Percentiles rank a stretch among this genome's conserved stretches.
These are phyloP conservation scores for Fusarium chuoi DNA, from an alignment of 2,329 filamentous ascomycete genomes.

Conservation along the genomic window DNA sequence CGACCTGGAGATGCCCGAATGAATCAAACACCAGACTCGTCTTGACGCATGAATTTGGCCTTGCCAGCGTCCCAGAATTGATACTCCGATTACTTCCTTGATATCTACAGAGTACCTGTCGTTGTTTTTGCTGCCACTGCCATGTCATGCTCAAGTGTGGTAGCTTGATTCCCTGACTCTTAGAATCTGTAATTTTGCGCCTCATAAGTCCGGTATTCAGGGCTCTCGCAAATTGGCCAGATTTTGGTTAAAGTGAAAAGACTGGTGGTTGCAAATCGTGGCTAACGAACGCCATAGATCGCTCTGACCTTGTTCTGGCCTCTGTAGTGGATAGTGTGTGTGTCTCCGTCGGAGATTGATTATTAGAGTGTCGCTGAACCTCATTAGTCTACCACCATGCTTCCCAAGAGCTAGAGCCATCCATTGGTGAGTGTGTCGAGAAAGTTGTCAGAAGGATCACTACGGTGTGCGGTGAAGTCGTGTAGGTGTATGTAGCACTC, in stretches of 20 bases:
- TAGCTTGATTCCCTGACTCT: constrained; percentile 13
- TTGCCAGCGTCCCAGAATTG: not conserved
- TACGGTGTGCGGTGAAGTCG: not conserved
- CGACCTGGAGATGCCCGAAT: constrained; percentile 29
- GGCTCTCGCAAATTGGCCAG: constrained; percentile 2
- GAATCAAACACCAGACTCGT: constrained; percentile 3
- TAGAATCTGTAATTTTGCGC: constrained; percentile 8
- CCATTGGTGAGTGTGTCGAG: not conserved
- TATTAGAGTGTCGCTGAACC: constrained; percentile 1
- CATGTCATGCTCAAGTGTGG: constrained; percentile 8
- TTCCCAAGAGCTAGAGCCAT: not conserved
- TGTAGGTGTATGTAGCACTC: not conserved
- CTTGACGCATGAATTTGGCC: constrained; percentile 24
- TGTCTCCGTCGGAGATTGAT: constrained; percentile 8
- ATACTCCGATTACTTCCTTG: constrained; percentile 5
- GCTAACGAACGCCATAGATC: constrained; percentile 26
- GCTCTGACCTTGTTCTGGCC: constrained; percentile 16
- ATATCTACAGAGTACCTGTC: not conserved
- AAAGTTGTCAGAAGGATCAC: not conserved
- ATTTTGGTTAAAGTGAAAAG: constrained; percentile 1
- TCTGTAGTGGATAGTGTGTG: not conserved
- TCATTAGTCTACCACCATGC: not conserved
- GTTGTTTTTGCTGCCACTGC: not conserved
- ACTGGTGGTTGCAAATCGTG: constrained; percentile 4
- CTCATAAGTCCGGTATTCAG: constrained; percentile 7